These are phyloP conservation scores for Clarkia xantiana DNA, from an alignment of 345 rosid genomes.

Conservation along the genomic window DNA sequence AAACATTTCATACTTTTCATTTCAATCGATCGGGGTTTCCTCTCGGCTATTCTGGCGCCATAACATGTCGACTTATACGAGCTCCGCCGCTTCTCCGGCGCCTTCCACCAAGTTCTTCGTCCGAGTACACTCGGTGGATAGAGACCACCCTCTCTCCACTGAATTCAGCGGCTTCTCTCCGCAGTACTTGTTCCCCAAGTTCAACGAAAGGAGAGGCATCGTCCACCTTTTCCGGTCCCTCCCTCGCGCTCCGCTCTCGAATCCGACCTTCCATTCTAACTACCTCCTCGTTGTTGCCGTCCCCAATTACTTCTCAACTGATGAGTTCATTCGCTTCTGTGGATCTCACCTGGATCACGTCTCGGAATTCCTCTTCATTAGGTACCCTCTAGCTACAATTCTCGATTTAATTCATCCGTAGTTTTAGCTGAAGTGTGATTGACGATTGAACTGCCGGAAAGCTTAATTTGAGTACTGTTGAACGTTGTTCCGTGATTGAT, in stretches of 20 bases:
- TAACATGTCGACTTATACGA: too few species aligned
- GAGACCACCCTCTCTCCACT: slow-evolving; percentile 31
- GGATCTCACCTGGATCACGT: slow-evolving; percentile 31
- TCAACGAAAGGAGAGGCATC: slow-evolving; percentile 58
- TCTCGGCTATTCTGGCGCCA: too few species aligned
- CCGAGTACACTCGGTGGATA: slow-evolving; percentile 79
- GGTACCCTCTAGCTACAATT: slow-evolving; percentile 16
- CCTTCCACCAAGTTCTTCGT: slow-evolving; percentile 43
- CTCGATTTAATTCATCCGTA: background rate
- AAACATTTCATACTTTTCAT: too few species aligned
- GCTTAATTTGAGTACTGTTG: too few species aligned
- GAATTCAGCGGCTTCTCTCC: slow-evolving; percentile 36
- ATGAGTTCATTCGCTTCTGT: slow-evolving; percentile 63
- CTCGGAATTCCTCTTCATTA: slow-evolving; percentile 50
- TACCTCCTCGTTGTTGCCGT: slow-evolving; percentile 72
- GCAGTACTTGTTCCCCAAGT: slow-evolving; percentile 18
- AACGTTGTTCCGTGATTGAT: too few species aligned
- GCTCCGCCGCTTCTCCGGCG: too few species aligned
- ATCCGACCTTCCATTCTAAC: slow-evolving; percentile 51
- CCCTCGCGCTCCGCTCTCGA: slow-evolving; percentile 49
- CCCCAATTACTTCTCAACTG: slow-evolving; percentile 64
- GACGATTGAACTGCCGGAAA: too few species aligned
- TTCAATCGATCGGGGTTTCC: too few species aligned
- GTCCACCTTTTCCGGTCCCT: slow-evolving; percentile 56
- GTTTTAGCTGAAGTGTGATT: background rate